These are phyloP conservation scores for Botrytis aclada DNA, from an alignment of 2,329 filamentous ascomycete genomes.

Conservation along the genomic window DNA sequence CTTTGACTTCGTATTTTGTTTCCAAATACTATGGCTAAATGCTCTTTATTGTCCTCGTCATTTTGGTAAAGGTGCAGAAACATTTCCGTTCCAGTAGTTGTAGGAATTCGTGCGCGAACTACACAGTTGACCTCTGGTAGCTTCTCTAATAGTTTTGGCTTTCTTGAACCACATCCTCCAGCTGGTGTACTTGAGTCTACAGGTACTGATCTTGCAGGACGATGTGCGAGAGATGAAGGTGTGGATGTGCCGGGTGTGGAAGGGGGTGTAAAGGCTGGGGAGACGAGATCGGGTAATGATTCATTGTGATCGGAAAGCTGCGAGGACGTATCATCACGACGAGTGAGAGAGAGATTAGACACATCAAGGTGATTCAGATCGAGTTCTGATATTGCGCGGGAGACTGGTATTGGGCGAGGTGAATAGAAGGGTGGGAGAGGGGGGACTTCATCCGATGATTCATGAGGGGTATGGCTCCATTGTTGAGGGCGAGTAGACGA, in stretches of 20 bases:
- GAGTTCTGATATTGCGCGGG: constrained; percentile 37
- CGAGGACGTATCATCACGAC: constrained; percentile 16
- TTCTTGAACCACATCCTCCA: constrained; percentile 60
- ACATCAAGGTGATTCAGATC: constrained; percentile 31
- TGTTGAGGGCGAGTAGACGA: constrained; percentile 13
- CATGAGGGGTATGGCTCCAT: constrained; percentile 23
- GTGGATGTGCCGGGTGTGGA: constrained; percentile 59
- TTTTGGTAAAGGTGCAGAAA: constrained; percentile 95
- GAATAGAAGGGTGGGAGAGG: constrained; percentile 39
- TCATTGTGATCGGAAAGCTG: constrained; percentile 15
- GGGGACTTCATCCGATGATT: constrained; percentile 30
- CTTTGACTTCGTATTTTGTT: constrained; percentile 72
- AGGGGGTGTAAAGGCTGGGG: constrained; percentile 78
- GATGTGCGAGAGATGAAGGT: constrained; percentile 41
- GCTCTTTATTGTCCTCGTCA: constrained; percentile 89
- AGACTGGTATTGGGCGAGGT: constrained; percentile 38
- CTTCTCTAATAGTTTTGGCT: constrained; percentile 68
- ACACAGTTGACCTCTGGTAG: constrained; percentile 89
- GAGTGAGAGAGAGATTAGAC: constrained; percentile 20
- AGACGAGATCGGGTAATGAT: constrained; percentile 58
- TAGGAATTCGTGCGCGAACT: constrained; percentile 92
- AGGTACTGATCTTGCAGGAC: constrained; percentile 41
- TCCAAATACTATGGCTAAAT: constrained; percentile 95
- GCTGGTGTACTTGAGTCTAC: constrained; percentile 55
- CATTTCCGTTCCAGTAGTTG: constrained; percentile 89